Evolutionary conservation across 2,329 filamentous ascomycete species (phyloP).

Genomic region (Sporothrix globosa): DNA sequence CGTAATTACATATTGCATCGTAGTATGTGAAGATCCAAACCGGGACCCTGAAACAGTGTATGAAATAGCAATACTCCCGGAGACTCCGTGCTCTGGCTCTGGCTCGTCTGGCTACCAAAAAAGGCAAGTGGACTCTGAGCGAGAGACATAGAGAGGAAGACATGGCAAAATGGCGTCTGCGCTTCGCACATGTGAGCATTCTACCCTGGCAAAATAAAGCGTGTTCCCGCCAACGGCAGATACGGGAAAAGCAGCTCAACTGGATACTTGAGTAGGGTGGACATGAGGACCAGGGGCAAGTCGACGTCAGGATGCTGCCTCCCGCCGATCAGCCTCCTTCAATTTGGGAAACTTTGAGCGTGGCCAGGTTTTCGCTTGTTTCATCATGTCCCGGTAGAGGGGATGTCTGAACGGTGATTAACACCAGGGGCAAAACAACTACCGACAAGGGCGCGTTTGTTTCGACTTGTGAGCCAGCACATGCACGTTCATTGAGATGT

Average conservation of each 20-base stretch:
- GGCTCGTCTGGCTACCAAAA: not conserved
- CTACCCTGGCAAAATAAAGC: not conserved
- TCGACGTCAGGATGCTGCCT: conserved; percentile 4
- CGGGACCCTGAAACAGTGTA: conserved; percentile 12
- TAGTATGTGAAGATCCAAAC: not conserved
- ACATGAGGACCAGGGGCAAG: not conserved
- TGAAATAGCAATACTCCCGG: not conserved
- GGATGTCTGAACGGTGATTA: conserved; percentile 3
- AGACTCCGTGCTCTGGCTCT: too few relatives aligned
- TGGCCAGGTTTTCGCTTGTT: conserved; percentile 12
- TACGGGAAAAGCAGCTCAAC: too few relatives aligned
- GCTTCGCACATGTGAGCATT: not conserved
- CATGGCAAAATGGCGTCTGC: not conserved
- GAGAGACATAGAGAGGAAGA: not conserved
- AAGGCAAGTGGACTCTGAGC: not conserved
- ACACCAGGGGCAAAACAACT: not conserved
- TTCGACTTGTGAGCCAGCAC: not conserved
- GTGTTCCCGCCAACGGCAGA: not conserved
- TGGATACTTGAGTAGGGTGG: not conserved
- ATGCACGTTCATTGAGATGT: not conserved
- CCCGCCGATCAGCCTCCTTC: conserved; percentile 13
- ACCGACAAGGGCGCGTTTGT: not conserved
- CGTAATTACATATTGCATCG: not conserved
- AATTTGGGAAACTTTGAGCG: not conserved
- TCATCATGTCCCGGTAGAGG: not conserved